A percentile compares a stretch with the other conserved stretches of the same genome.
Conservation (phyloP, 805 yeast genomes). For the Candida yuanshanica region DNA sequence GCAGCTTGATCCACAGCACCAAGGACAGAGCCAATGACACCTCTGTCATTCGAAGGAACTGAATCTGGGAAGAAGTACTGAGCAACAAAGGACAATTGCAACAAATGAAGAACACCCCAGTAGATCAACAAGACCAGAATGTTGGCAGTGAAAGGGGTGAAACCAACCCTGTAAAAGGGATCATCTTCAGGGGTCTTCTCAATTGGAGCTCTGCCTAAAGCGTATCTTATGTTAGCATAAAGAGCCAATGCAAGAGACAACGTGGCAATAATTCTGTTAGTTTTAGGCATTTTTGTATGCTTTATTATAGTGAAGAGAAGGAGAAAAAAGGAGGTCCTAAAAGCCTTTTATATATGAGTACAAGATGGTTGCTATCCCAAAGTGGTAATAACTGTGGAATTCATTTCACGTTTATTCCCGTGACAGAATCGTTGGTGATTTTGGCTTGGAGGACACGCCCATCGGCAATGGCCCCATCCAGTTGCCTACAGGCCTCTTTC, state of each 20-base stretch:
- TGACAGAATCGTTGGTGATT: slow-evolving; percentile 20
- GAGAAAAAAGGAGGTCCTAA: neutral
- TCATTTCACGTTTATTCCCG: slow-evolving; percentile 8
- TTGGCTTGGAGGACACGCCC: slow-evolving; percentile 35
- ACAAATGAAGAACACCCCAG: slow-evolving; percentile 50
- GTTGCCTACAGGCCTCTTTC: slow-evolving; percentile 24
- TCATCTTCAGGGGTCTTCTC: slow-evolving; percentile 34
- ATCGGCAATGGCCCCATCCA: slow-evolving; percentile 44
- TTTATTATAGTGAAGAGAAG: neutral
- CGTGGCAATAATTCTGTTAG: slow-evolving; percentile 41
- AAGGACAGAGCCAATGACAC: slow-evolving; percentile 4
- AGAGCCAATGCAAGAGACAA: slow-evolving; percentile 50
- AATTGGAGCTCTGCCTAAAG: slow-evolving; percentile 48
- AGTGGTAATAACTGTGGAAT: neutral
- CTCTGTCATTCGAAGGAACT: slow-evolving; percentile 7
- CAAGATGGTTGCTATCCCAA: neutral
- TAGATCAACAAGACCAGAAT: slow-evolving; percentile 42
- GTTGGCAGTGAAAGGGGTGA: slow-evolving; percentile 69
- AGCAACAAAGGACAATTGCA: slow-evolving; percentile 47
- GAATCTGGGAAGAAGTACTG: slow-evolving; percentile 37
- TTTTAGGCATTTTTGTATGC: slow-evolving; percentile 1
- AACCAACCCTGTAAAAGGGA: slow-evolving; percentile 43
- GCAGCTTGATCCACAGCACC: slow-evolving; percentile 7
- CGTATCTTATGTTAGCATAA: slow-evolving; percentile 50
- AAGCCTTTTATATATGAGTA: neutral